Evolutionary conservation across 2,329 filamentous ascomycete species (phyloP).

Genomic region (Aspergillus fumigatus): DNA sequence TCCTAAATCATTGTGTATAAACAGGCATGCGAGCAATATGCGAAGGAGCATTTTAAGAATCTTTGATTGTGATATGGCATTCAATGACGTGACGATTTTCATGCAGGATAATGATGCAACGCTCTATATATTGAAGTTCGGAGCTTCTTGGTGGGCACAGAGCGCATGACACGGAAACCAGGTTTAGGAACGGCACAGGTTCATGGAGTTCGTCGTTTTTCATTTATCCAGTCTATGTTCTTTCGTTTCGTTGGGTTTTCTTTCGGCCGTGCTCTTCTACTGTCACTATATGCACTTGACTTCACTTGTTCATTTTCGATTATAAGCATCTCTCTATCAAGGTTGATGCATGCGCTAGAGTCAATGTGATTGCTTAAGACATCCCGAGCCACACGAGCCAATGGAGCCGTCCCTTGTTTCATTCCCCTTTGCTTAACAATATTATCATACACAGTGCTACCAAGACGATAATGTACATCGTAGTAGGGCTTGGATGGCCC

Average conservation of each 20-base stretch:
- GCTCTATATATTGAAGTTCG: constrained; percentile 8
- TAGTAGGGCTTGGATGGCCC: neutral
- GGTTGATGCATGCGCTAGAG: neutral
- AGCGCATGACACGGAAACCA: neutral
- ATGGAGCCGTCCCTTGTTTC: neutral
- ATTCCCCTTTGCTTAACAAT: neutral
- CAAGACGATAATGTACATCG: neutral
- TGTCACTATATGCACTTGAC: neutral
- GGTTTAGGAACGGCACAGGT: neutral
- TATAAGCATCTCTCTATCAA: neutral
- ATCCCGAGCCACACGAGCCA: neutral
- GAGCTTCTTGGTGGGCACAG: neutral
- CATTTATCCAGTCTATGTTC: neutral
- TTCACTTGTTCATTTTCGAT: neutral
- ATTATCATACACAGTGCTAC: neutral
- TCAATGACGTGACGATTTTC: constrained; percentile 33
- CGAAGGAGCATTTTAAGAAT: constrained; percentile 80
- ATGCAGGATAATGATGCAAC: constrained; percentile 14
- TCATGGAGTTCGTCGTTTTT: neutral
- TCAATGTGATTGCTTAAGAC: neutral
- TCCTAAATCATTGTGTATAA: constrained; percentile 14
- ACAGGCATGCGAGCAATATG: constrained; percentile 84
- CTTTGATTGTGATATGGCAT: constrained; percentile 27
- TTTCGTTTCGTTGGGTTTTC: neutral
- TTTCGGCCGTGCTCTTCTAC: neutral